Percentiles rank a stretch among this genome's conserved stretches.
Conservation (phyloP, 495 filamentous ascomycete species). For the Patellaria atrata region DNA sequence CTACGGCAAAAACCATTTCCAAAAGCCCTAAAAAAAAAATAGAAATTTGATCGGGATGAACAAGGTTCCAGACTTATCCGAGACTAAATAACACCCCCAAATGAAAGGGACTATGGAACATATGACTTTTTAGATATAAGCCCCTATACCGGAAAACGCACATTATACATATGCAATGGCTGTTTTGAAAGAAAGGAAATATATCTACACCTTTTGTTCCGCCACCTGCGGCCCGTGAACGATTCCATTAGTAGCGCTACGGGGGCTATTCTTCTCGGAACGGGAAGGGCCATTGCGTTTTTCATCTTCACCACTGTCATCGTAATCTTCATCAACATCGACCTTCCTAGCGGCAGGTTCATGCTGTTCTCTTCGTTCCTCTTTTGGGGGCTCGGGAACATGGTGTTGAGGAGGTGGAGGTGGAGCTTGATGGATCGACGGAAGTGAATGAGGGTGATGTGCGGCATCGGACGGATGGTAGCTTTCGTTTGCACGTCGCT, state of each 20-base stretch:
- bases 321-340: slow-evolving; percentile 94
- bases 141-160: too few relatives aligned
- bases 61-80: too few relatives aligned
- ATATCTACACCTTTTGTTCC: slow-evolving; percentile 16
- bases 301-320: slow-evolving; percentile 74
- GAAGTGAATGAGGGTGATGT: slow-evolving; percentile 63
- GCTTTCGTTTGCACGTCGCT: slow-evolving; percentile 46
- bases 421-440: slow-evolving; percentile 38
- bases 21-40: too few relatives aligned
- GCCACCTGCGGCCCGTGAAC: slow-evolving; percentile 21
- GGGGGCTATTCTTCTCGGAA: slow-evolving; percentile 32
- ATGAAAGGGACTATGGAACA: too few relatives aligned
- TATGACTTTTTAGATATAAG: too few relatives aligned
- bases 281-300: slow-evolving; percentile 47
- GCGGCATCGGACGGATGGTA: slow-evolving; percentile 87
- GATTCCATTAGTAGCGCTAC: slow-evolving; percentile 13
- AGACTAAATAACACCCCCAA: too few relatives aligned
- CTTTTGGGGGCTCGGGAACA: slow-evolving; percentile 18
- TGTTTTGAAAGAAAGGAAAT: too few relatives aligned
- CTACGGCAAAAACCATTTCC: too few relatives aligned
- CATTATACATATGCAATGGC: too few relatives aligned
- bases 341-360: slow-evolving; percentile 87
- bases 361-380: slow-evolving; percentile 21
- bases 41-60: too few relatives aligned
- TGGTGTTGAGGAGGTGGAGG: slow-evolving; percentile 11